Base-by-base conservation (phyloP, 257 asterid species). In the Capsicum baccatum region DNA sequence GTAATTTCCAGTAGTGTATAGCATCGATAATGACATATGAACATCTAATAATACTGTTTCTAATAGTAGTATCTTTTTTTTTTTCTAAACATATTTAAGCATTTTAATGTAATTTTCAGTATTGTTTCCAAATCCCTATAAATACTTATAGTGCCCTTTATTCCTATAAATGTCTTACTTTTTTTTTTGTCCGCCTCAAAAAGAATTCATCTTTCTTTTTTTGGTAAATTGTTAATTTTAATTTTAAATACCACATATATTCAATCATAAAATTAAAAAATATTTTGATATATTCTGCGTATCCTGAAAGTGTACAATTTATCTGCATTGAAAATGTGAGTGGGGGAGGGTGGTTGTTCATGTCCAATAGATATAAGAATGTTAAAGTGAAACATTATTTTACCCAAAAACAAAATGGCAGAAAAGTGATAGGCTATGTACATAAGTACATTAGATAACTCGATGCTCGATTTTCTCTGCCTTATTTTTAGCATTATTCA, bases 351-450 rank as follows among this genome's bases (percentile, higher is more conserved):
- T 39, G 14, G 37, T 9, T 21, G 16, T 63, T 17, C 37, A 70
- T 70, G 33, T 70, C 37, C 58, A 71, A n/a, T n/a, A 47, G 79
- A 44, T 71, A 71, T 44, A 17, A 71, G 39, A 9, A 71, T 71
- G 79, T 17, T 56, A 70, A 69, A 10, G 79, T 17, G 79, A 70
- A 69, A 10, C 56, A 70, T 6, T 9, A 42, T 4, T 70, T 44
- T 70, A 70, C 16, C 79, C 9, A 42, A 69, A 68, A 69, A 67
- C 26, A 14, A 68, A 39, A 68, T 14, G 7, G 14, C 3, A 26
- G 11, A 68, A 68, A 68, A 15, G 52, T 14, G 52, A 68, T 15
- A 15, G 4, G 7, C 7, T 33, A 26, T 6, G 26, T 64, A 44
- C 71, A 5, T 64, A 66, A 26, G 74, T 67, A 35, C 57, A 47